Conservation (phyloP, 2,329 filamentous ascomycete genomes). For the Neofusicoccum laricinum region DNA sequence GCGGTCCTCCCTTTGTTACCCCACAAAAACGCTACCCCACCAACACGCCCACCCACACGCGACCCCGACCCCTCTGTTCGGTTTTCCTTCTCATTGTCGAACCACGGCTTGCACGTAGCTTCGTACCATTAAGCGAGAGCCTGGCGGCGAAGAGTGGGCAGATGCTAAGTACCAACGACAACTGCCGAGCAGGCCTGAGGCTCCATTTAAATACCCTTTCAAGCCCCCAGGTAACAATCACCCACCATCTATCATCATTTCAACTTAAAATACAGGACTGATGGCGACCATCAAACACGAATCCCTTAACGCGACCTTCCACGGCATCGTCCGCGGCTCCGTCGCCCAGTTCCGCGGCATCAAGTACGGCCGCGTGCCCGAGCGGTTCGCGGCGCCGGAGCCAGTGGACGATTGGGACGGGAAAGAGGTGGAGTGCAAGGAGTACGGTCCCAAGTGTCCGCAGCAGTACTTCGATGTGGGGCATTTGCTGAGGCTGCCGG, state of each 20-base stretch:
- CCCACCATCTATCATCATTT: too few relatives aligned
- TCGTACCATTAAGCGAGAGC: background rate
- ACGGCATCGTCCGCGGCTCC: slow-evolving; percentile 9
- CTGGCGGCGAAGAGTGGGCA: background rate
- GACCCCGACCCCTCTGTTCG: too few relatives aligned
- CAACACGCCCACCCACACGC: background rate
- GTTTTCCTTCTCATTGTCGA: background rate
- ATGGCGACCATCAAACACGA: slow-evolving; percentile 13
- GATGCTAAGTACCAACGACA: background rate
- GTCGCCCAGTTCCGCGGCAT: slow-evolving; percentile 21
- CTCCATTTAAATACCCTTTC: background rate
- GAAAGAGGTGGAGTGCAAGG: slow-evolving; percentile 23
- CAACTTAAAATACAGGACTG: too few relatives aligned
- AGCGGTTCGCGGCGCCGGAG: slow-evolving; percentile 18
- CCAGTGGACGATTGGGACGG: slow-evolving; percentile 20
- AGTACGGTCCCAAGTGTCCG: slow-evolving; percentile 39
- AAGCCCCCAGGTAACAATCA: too few relatives aligned
- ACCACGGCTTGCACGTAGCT: background rate
- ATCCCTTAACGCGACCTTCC: slow-evolving; percentile 18
- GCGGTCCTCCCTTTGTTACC: background rate
- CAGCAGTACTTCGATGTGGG: slow-evolving; percentile 42
- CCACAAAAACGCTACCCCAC: slow-evolving; percentile 10
- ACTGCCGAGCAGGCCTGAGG: background rate
- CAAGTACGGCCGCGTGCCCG: slow-evolving; percentile 19
- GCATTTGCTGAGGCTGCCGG: slow-evolving; percentile 44